phyloP scores from a whole-genome alignment of 441 rosid species.

The Viola pubescens region DNA sequence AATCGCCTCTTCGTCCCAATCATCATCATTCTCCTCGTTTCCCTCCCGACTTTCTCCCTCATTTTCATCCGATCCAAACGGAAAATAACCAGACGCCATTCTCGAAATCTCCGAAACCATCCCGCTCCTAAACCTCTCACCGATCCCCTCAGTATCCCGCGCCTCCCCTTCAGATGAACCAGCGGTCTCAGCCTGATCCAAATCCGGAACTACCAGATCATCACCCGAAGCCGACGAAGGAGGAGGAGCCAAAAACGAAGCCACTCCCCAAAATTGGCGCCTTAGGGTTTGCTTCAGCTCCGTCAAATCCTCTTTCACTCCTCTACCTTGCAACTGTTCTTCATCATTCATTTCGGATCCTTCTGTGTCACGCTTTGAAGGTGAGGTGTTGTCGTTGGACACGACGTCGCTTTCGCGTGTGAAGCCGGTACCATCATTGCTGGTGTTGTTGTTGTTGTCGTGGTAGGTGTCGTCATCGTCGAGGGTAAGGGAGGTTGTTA shows the following conservation, averaged over 20 bases:
- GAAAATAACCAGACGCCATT: constrained; percentile 73
- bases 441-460: constrained; percentile 14
- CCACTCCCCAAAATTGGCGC: constrained; percentile 85
- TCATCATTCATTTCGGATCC: constrained; percentile 22
- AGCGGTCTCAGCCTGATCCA: constrained; percentile 21
- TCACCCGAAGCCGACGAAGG: constrained; percentile 17
- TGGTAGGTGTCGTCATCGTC: constrained; percentile 39
- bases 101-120: constrained; percentile 30
- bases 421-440: background rate
- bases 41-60: constrained; percentile 36
- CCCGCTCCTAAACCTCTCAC: constrained; percentile 60
- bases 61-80: constrained; percentile 48
- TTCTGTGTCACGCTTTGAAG: constrained; percentile 13
- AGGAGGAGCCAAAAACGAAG: constrained; percentile 87
- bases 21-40: constrained; percentile 40
- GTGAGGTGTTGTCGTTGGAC: constrained; percentile 8
- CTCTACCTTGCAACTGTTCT: constrained; percentile 40
- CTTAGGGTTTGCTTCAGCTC: constrained; percentile 68
- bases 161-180: constrained; percentile 28
- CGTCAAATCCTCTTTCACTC: constrained; percentile 80
- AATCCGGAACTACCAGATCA: constrained; percentile 16
- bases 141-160: constrained; percentile 42
- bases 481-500: constrained; percentile 74
- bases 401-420: constrained; percentile 14
- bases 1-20: constrained; percentile 31